A percentile compares a stretch with the other conserved stretches of the same genome.
phyloP scores from a whole-genome alignment of 805 yeast species.

The Cyberlindnera samutprakarnensis region DNA sequence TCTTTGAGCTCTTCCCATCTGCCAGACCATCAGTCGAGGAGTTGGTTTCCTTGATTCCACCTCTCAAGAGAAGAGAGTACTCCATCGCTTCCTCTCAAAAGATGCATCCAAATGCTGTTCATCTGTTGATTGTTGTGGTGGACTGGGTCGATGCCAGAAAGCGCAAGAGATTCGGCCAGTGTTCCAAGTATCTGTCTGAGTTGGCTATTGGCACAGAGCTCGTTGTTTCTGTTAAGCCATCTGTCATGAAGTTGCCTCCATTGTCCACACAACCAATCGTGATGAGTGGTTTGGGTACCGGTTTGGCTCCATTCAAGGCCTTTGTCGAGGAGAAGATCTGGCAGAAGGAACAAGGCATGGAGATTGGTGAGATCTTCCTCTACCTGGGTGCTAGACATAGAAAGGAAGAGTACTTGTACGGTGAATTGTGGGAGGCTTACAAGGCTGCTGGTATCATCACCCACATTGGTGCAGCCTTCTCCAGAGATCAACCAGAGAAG shows the following conservation, averaged over 20 bases:
- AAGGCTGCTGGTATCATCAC: constrained; percentile 87
- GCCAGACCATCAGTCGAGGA: constrained; percentile 73
- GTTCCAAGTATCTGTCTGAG: constrained; percentile 84
- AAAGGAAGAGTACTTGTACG: constrained; percentile 91
- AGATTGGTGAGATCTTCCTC: constrained; percentile 82
- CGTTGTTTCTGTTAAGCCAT: constrained; percentile 91
- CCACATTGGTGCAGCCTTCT: constrained; percentile 95
- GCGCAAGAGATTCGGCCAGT: constrained; percentile 84
- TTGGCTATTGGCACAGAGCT: constrained; percentile 74
- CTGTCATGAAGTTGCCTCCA: constrained; percentile 94
- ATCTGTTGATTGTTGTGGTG: constrained; percentile 87
- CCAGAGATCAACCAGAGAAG: constrained; percentile 94
- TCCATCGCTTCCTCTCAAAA: constrained; percentile 96
- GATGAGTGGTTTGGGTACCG: constrained; percentile 97
- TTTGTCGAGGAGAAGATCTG: constrained; percentile 91
- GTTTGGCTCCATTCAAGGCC: constrained; percentile 97
- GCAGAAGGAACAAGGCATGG: constrained; percentile 84
- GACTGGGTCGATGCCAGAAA: constrained; percentile 90
- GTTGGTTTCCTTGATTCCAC: constrained; percentile 66
- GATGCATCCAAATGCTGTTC: constrained; percentile 86
- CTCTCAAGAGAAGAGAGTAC: constrained; percentile 93
- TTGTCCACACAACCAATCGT: constrained; percentile 81
- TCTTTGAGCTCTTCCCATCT: constrained; percentile 69
- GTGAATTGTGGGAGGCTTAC: constrained; percentile 96
- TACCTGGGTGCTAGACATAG: constrained; percentile 93